These are phyloP conservation scores for Rhizophlyctis rosea DNA, from an alignment of 192 early-diverging fungal genomes.

Conservation along the genomic window DNA sequence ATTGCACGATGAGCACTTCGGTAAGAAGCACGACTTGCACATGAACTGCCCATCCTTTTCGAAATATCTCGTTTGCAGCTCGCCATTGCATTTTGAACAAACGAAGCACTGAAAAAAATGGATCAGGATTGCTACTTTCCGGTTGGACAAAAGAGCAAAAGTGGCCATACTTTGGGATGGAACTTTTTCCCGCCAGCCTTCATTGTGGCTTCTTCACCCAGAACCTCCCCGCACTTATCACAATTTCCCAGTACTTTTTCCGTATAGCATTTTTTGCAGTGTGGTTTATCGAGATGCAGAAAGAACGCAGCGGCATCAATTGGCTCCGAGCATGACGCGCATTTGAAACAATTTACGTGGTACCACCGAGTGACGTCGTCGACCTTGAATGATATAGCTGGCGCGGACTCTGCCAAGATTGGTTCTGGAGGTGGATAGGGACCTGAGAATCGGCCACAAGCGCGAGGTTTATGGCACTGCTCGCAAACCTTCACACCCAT, in stretches of 20 bases:
- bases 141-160: not conserved
- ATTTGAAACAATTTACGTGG: constrained; percentile 22
- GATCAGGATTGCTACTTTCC: not conserved
- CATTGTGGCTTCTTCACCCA: constrained; percentile 12
- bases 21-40: constrained; percentile 12
- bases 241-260: constrained; percentile 16
- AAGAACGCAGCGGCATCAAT: constrained; percentile 22
- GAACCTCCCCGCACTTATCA: constrained; percentile 8
- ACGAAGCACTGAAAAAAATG: constrained; percentile 20
- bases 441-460: no score
- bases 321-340: constrained; percentile 9
- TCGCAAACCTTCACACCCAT: constrained; percentile 7
- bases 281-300: constrained; percentile 16
- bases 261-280: constrained; percentile 19
- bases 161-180: constrained; percentile 20
- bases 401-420: constrained; percentile 22
- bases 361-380: constrained; percentile 21
- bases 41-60: constrained; percentile 12
- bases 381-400: constrained; percentile 24
- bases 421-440: no score
- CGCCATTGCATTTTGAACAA: constrained; percentile 18
- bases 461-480: no score
- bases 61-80: constrained; percentile 23
- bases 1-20: constrained; percentile 13
- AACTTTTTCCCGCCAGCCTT: constrained; percentile 22